Base-by-base conservation (phyloP, 164 flowering plant genomes). In the Chloranthus sessilifolius region DNA sequence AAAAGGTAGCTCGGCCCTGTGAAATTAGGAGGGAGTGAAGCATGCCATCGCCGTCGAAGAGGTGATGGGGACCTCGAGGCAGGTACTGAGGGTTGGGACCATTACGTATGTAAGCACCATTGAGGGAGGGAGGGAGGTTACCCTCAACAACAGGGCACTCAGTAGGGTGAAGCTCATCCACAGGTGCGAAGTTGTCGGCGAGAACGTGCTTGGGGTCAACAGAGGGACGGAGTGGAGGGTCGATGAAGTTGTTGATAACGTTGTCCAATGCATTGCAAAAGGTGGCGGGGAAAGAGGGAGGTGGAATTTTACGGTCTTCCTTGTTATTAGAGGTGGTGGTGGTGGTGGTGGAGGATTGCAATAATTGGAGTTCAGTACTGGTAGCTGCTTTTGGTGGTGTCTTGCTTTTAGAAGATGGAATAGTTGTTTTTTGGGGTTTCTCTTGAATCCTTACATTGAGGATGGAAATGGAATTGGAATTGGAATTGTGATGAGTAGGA, bases 41-140 rank as follows among this genome's bases (percentile, higher is more conserved):
- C 97, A 90, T 90, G 25, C 95, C 97, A 28, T 90, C 95, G 1
- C 95, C 95, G 44, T 90, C 94, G 42, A 90, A 82, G 29, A 82
- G 76, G 53, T 86, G 95, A 74, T 82, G 76, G 8, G 95, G 88
- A 2, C 91, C 97, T 3, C 74, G 72, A 0, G 97, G 97, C 12
- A 79, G 73, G 75, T 60, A 73, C 43, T 80, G 89, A 0, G 95
- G 85, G 58, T 89, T 89, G 6, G 97, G 92, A 29, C 95, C 97
- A 33, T 88, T 85, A 3, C 94, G 79, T 46, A 89, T 74, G 74
- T 89, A 89, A 0, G 83, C 90, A 0, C 95, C 95, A 36, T 81
- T 68, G 4, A 89, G 72, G 42, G 76, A 81, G 1, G 64, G 12
- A 0, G 97, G 97, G 3, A 89, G 73, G 10, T 66, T 21, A 4